Evolutionary conservation across 768 basidiomycete species (phyloP), one percentile per base, ranked within the genome.

Genomic region (Dentipellis fragilis): DNA sequence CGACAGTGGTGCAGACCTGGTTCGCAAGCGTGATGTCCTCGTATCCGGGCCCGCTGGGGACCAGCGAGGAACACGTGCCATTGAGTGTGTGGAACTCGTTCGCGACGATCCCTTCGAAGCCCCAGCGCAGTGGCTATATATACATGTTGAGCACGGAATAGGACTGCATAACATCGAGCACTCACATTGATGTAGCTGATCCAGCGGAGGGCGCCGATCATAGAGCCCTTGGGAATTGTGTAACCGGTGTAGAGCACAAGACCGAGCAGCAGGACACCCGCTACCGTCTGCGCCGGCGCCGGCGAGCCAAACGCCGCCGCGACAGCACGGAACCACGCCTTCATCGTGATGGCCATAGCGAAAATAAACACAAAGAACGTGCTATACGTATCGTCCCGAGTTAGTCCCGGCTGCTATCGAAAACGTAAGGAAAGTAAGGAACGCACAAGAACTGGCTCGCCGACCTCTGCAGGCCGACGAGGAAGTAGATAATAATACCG

Each of bases 61-160:
- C 80, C 12, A 87, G 70, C 40, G 72, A 66, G 22, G 84, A 71
- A 63, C 85, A 85, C 12, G 69, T 63, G 47, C 84, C 88, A 19
- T 85, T 67, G 7, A 87, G 69, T 0, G 79, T 83, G 60, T 78
- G 81, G 70, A 93, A 93, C 67, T 95, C 90, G 68, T 93, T 94
- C 19, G 80, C 74, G 65, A 94, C 74, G 42, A 93, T 67, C 0
- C 78, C 74, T 58, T 91, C 87, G 65, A 93, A 93, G 0, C 80
- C 84, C 64, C 83, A 92, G 2, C 72, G 77, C 38, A 89, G 58
- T 54, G 91, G 76, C 83, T 84, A 57, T 63, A 54, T 40, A n/a
- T n/a, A n/a, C n/a, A n/a, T n/a, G n/a, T n/a, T n/a, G n/a, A n/a
- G n/a, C n/a, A n/a, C n/a, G n/a, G n/a, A n/a, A n/a, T n/a, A n/a